Conservation (phyloP, 164 flowering plant genomes). For the Berberis thunbergii region DNA sequence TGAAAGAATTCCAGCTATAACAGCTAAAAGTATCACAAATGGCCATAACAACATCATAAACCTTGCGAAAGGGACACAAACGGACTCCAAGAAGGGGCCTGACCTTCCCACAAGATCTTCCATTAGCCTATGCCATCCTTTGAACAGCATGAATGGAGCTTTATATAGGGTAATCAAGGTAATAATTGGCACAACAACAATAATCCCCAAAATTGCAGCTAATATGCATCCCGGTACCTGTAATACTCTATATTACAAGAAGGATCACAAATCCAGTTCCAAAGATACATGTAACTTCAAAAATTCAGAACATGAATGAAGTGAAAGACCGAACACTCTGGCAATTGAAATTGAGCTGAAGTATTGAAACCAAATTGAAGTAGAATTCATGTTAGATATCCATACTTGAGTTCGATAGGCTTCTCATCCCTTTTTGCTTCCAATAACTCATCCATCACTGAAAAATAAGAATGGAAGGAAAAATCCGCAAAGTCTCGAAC, state of each 20-base stretch:
- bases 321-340: too few relatives aligned
- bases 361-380: too few relatives aligned
- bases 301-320: too few relatives aligned
- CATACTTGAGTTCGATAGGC: too few relatives aligned
- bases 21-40: slow-evolving; percentile 16
- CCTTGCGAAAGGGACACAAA: slow-evolving; percentile 40
- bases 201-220: slow-evolving; percentile 21
- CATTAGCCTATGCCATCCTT: slow-evolving; percentile 28
- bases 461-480: too few relatives aligned
- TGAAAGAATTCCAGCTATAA: slow-evolving; percentile 17
- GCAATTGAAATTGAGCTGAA: too few relatives aligned
- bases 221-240: slow-evolving; percentile 32
- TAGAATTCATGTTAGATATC: too few relatives aligned
- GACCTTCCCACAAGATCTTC: slow-evolving; percentile 35
- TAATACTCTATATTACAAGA: slow-evolving; percentile 18
- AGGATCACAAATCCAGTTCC: background rate
- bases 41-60: slow-evolving; percentile 34
- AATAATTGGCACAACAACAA: slow-evolving; percentile 26
- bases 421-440: too few relatives aligned
- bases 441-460: too few relatives aligned
- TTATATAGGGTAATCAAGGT: slow-evolving; percentile 23
- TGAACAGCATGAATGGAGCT: slow-evolving; percentile 29
- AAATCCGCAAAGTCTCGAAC: too few relatives aligned
- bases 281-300: background rate
- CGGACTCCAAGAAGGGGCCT: slow-evolving; percentile 33